phyloP scores from a whole-genome alignment of 768 basidiomycete species.

The Russula foetens region DNA sequence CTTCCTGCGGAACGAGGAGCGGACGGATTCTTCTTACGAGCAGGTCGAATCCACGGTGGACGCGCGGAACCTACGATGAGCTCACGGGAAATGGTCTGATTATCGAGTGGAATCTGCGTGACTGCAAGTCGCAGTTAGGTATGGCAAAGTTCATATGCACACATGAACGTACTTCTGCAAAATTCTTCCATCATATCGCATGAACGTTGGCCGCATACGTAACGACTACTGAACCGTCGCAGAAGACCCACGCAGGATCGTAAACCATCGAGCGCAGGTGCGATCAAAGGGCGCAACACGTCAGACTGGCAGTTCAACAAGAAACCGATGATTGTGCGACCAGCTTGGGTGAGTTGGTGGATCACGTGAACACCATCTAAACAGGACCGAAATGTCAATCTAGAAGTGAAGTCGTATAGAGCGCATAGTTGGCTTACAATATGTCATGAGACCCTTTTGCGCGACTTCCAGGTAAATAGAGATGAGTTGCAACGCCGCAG shows the following conservation, averaged over 20 bases:
- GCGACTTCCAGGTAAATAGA: slow-evolving; percentile 79
- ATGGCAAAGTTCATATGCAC: not conserved
- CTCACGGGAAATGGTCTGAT: slow-evolving; percentile 45
- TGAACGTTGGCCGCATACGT: slow-evolving; percentile 84
- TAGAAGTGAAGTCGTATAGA: slow-evolving; percentile 1
- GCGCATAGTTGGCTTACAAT: slow-evolving; percentile 51
- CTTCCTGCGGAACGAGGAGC: slow-evolving; percentile 33
- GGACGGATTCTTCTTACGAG: slow-evolving; percentile 64
- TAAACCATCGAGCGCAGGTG: slow-evolving; percentile 76
- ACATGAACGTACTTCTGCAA: slow-evolving; percentile 69
- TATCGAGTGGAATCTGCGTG: slow-evolving; percentile 81
- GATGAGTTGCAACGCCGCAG: slow-evolving; percentile 74
- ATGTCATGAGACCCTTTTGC: slow-evolving; percentile 87
- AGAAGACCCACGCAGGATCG: slow-evolving; percentile 85
- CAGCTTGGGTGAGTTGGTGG: slow-evolving; percentile 90
- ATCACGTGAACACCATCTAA: slow-evolving; percentile 92
- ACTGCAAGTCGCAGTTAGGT: slow-evolving; percentile 33
- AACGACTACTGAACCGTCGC: slow-evolving; percentile 81
- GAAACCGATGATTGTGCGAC: slow-evolving; percentile 81
- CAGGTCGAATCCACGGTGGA: slow-evolving; percentile 85
- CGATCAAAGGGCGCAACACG: slow-evolving; percentile 62
- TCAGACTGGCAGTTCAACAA: slow-evolving; percentile 85
- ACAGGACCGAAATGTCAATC: not conserved
- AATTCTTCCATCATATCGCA: slow-evolving; percentile 95
- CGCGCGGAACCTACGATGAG: slow-evolving; percentile 41